Percentiles rank a stretch among this genome's conserved stretches.
phyloP scores from a whole-genome alignment of 495 filamentous ascomycete species.

The Penicillium egyptiacum region DNA sequence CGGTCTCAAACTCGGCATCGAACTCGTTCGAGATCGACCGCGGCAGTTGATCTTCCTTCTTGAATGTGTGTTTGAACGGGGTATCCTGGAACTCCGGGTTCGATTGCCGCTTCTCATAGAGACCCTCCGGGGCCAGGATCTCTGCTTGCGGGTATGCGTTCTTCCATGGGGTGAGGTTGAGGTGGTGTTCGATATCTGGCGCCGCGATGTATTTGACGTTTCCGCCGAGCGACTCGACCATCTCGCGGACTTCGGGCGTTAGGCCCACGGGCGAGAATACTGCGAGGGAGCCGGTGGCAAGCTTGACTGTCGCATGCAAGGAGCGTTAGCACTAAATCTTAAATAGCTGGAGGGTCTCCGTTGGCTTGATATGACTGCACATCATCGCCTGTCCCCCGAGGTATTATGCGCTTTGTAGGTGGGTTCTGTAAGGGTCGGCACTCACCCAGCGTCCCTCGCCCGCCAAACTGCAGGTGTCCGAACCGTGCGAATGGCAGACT shows the following conservation, averaged over 20 bases:
- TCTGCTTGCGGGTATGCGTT: conserved; percentile 72
- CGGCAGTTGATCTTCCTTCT: conserved; percentile 49
- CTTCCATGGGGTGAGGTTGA: conserved; percentile 83
- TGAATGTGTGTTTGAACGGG: conserved; percentile 68
- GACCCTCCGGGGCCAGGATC: conserved; percentile 80
- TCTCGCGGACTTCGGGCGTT: conserved; percentile 71
- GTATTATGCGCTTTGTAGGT: conserved; percentile 12
- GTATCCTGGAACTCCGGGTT: conserved; percentile 65
- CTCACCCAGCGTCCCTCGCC: conserved; percentile 80
- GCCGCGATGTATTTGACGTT: conserved; percentile 82
- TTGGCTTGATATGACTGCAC: neutral
- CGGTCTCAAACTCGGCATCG: conserved; percentile 79
- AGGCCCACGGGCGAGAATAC: conserved; percentile 90
- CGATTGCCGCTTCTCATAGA: conserved; percentile 78
- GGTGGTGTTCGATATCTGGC: conserved; percentile 88
- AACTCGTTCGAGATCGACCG: conserved; percentile 71
- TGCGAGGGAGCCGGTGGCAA: conserved; percentile 73
- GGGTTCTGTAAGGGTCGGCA: conserved; percentile 8
- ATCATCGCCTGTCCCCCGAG: neutral
- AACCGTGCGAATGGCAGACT: conserved; percentile 85
- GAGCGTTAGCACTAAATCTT: conserved; percentile 9
- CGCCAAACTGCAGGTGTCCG: conserved; percentile 77
- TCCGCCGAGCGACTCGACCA: conserved; percentile 64
- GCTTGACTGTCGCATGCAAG: conserved; percentile 58
- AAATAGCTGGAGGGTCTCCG: neutral